Percentiles rank a stretch among this genome's conserved stretches.
Conservation (phyloP, 1,284 basidiomycete species). For the Thelephora terrestris region DNA sequence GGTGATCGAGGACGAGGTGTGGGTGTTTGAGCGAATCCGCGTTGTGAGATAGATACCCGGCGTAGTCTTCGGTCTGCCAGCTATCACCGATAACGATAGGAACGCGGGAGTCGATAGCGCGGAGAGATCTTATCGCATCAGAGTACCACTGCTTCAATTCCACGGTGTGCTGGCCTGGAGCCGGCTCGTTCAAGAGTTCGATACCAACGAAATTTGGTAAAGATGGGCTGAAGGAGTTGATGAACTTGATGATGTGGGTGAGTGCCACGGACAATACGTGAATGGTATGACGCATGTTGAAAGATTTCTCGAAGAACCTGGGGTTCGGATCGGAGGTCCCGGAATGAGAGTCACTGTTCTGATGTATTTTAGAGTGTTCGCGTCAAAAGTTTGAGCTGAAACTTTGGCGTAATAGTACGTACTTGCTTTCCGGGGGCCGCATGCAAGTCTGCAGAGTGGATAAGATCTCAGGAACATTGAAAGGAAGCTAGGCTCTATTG, state of each 20-base stretch:
- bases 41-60: constrained; percentile 37
- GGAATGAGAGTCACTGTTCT: constrained; percentile 52
- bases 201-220: constrained; percentile 69
- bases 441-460: constrained; percentile 53
- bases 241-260: constrained; percentile 31
- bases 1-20: constrained; percentile 70
- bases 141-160: constrained; percentile 59
- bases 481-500: background rate
- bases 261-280: constrained; percentile 36
- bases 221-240: constrained; percentile 24
- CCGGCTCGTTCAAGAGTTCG: constrained; percentile 80
- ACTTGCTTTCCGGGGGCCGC: constrained; percentile 69
- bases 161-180: constrained; percentile 37
- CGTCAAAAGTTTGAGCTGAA: background rate
- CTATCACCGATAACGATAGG: constrained; percentile 73
- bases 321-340: constrained; percentile 44
- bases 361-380: background rate
- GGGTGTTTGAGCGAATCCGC: constrained; percentile 21
- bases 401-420: background rate
- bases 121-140: constrained; percentile 46
- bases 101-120: constrained; percentile 39
- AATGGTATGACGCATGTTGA: constrained; percentile 49
- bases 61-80: constrained; percentile 68
- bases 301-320: constrained; percentile 37
- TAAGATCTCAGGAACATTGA: background rate